Evolutionary conservation across 1,284 basidiomycete species (phyloP), one percentile per base, ranked within the genome.

Genomic region (Megacollybia platyphylla): DNA sequence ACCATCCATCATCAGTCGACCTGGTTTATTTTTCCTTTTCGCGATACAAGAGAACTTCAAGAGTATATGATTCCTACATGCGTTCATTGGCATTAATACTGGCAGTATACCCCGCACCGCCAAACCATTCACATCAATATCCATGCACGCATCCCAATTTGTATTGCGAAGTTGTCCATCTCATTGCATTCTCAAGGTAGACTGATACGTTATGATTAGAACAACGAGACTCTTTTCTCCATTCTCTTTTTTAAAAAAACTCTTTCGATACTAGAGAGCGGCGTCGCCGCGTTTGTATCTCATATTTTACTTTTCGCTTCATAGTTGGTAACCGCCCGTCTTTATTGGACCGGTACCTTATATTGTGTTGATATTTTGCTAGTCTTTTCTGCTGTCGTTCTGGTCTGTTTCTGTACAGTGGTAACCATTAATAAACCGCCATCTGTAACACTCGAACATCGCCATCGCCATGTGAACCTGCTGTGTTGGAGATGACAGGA

Each of bases 71-170:
- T n/a, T 24, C 20, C 20, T 5, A 24, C 5, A 24, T 24, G 20
- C 20, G 20, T 24, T 24, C 20, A 24, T 24, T 24, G 20, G 20
- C 20, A 24, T 24, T 24, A 24, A 24, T 24, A 24, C 20, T 32
- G 28, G 26, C 15, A 13, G 13, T 42, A 10, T 35, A 35, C 40
- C 39, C 42, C 38, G 46, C 36, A 34, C 51, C 66, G 61, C 36
- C n/a, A 15, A 17, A 34, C 11, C 31, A 37, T 24, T 24, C 10
- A 15, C 36, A 37, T 37, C 36, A 37, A 15, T 18, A 37, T 24
- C 36, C 36, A 15, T 37, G n/a, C 36, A 15, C 36, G 36, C 13
- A 10, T 17, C 20, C 10, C 36, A 37, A 15, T 37, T 37, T 37
- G 36, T 37, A 37, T 37, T 37, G 36, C 36, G 36, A 37, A 34